A percentile compares a stretch with the other conserved stretches of the same genome.
phyloP scores from a whole-genome alignment of 1,139 yeast species.

The Pichia sp. region DNA sequence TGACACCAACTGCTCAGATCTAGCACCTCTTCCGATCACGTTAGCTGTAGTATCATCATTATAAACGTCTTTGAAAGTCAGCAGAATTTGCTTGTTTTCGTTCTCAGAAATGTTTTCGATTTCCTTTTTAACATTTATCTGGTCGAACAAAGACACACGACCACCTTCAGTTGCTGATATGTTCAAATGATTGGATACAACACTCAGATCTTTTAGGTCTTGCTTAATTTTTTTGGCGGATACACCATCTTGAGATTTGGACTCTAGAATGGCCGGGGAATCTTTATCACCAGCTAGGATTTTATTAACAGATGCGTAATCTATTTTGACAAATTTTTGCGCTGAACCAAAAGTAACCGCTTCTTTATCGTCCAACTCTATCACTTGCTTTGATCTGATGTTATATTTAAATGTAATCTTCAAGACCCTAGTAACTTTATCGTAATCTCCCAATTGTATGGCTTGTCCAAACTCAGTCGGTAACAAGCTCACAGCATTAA shows the following conservation, averaged over 20 bases:
- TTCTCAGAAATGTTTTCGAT: constrained; percentile 25
- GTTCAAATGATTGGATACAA: constrained; percentile 34
- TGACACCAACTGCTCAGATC: constrained; percentile 59
- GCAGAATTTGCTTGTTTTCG: constrained; percentile 21
- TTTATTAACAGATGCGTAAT: constrained; percentile 47
- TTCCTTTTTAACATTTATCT: constrained; percentile 22
- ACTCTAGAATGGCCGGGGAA: constrained; percentile 9
- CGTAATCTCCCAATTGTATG: constrained; percentile 53
- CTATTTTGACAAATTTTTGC: constrained; percentile 42
- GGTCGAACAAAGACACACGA: constrained; percentile 21
- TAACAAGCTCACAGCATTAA: constrained; percentile 59
- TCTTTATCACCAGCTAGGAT: constrained; percentile 29
- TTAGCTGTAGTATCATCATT: constrained; percentile 14
- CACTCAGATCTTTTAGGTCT: constrained; percentile 36
- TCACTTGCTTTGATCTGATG: constrained; percentile 30
- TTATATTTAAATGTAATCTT: constrained; percentile 42
- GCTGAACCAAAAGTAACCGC: constrained; percentile 39
- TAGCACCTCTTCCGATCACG: constrained; percentile 11
- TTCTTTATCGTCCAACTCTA: constrained; percentile 30
- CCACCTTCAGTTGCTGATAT: constrained; percentile 28
- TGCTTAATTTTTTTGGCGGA: constrained; percentile 12
- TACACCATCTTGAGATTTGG: constrained; percentile 10
- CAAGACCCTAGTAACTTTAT: constrained; percentile 44
- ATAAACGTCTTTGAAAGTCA: constrained; percentile 22
- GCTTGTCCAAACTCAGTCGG: constrained; percentile 53